A percentile compares a stretch with the other conserved stretches of the same genome.
These are phyloP conservation scores for Protomyces gravidus DNA, from an alignment of 1,139 yeast species.

Conservation along the genomic window DNA sequence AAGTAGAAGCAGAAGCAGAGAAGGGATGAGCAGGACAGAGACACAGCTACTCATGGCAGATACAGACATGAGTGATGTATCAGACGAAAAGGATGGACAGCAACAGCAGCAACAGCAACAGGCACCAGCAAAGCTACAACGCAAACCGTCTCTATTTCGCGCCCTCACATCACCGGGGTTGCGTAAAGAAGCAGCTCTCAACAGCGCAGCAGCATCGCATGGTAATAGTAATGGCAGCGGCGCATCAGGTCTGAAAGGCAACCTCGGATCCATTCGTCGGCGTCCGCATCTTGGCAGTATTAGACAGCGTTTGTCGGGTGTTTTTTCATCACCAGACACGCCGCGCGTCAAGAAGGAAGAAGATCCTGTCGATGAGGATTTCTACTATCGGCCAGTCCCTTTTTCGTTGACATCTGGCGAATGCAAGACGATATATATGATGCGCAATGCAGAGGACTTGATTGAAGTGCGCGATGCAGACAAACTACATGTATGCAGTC, in stretches of 20 bases:
- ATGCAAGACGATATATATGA: slow-evolving; percentile 1
- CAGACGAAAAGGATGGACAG: too few species aligned
- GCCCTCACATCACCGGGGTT: background rate
- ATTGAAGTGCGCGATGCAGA: slow-evolving; percentile 11
- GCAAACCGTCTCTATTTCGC: background rate
- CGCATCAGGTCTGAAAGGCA: background rate
- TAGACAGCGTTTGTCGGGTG: slow-evolving; percentile 11
- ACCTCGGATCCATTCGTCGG: background rate
- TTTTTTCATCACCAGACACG: slow-evolving; percentile 4
- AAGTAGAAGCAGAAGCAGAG: background rate
- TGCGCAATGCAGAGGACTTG: slow-evolving; percentile 5
- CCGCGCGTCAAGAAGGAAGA: background rate
- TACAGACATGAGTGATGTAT: background rate
- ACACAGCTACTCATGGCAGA: background rate
- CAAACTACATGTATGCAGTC: too few species aligned
- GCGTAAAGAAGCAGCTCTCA: background rate
- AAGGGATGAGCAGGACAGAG: background rate
- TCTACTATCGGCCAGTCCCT: slow-evolving; percentile 17
- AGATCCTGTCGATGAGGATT: background rate
- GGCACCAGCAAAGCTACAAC: background rate
- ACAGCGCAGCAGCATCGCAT: background rate
- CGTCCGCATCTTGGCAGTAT: slow-evolving; percentile 8
- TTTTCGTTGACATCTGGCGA: slow-evolving; percentile 5
- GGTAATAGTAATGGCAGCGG: background rate
- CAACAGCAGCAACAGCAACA: background rate